Evolutionary conservation across 768 basidiomycete genomes (phyloP).

Genomic region (Suillus fuscotomentosus): DNA sequence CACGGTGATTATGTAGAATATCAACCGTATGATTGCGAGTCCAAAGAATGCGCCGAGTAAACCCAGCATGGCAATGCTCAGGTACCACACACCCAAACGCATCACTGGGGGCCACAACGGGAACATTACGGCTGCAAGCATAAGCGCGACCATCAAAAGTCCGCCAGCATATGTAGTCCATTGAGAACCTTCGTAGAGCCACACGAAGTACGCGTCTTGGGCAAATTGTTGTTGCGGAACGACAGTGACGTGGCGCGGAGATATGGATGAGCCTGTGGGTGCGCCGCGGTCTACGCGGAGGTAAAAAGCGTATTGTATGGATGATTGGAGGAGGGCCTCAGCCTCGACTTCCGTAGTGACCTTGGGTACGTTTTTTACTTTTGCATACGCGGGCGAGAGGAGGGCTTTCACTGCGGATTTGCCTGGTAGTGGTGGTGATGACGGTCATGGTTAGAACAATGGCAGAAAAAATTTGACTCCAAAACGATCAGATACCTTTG

Average conservation of each 20-base stretch:
- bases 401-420: constrained; percentile 92
- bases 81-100: constrained; percentile 93
- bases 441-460: not conserved
- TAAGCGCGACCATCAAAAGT: constrained; percentile 85
- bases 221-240: constrained; percentile 78
- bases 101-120: constrained; percentile 95
- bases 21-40: constrained; percentile 84
- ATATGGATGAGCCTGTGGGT: constrained; percentile 45
- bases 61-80: constrained; percentile 84
- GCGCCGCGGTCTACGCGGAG: constrained; percentile 84
- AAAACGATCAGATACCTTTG: constrained; percentile 61
- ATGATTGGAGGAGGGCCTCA: constrained; percentile 55
- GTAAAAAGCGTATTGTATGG: constrained; percentile 88
- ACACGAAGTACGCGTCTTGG: constrained; percentile 87
- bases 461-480: not conserved
- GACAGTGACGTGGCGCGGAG: constrained; percentile 71
- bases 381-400: constrained; percentile 87
- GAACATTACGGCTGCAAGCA: constrained; percentile 98
- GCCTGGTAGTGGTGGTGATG: constrained; percentile 52
- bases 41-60: constrained; percentile 89
- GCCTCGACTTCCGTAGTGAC: constrained; percentile 80
- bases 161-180: constrained; percentile 92
- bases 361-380: constrained; percentile 76
- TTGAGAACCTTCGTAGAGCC: constrained; percentile 96
- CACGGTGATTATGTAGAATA: constrained; percentile 93